Evolutionary conservation across 768 basidiomycete genomes (phyloP), one percentile per base, ranked within the genome.

Genomic region (Hygrophorus pudorinus): DNA sequence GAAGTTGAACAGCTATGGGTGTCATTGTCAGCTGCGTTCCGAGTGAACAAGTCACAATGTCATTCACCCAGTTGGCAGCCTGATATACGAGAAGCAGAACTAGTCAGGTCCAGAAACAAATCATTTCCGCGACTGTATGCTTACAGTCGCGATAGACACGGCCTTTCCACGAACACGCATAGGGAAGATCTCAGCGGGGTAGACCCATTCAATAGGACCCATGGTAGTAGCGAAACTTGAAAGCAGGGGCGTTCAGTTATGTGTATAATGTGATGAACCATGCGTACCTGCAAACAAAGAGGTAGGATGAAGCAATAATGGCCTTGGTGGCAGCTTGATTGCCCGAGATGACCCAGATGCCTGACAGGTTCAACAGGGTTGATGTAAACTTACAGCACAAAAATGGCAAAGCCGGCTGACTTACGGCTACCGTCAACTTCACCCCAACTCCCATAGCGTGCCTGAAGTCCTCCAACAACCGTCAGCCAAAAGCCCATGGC

Each of bases 381-480:
- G 28, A 41, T 51, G 24, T 24, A 7, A 24, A 24, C 24, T 3
- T 3, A 24, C 3, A 7, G 24, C 3, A 24, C 24, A 24, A 31
- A 9, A 12, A 41, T 24, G 7, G 32, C 30, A 27, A 29, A 5
- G 28, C 24, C 4, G 12, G 46, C 39, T 2, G 20, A 57, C 60
- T 37, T 58, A 67, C 65, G 51, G 31, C 48, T 45, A 16, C 53
- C 59, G 36, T 70, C 65, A 41, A 79, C 56, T 1, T 32, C 48
- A 4, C 73, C 76, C 83, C 82, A 85, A 42, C 68, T 57, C 21
- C 85, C 83, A 49, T 73, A 85, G 32, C 68, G 58, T 16, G 70
- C 81, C 60, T 86, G 85, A 13, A 87, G 68, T 42, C 79, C 81
- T 42, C 85, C 85, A 51, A 87, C 85, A 39, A 85, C 75, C 66